phyloP scores from a whole-genome alignment of 495 filamentous ascomycete species.

The Penicillium odoratum region DNA sequence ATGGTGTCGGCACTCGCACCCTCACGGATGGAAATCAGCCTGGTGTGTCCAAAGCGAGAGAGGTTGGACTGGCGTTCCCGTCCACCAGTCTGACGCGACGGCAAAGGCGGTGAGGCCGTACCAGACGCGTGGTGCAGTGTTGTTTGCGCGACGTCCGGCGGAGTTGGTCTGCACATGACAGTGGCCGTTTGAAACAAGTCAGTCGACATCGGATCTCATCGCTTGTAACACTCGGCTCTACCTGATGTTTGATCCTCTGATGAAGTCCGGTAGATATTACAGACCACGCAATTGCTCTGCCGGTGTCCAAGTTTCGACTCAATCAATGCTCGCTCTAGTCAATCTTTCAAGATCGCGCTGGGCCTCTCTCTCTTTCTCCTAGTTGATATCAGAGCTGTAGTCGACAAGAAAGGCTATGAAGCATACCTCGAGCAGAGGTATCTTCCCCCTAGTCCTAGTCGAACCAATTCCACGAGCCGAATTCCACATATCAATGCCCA shows the following conservation, averaged over 20 bases:
- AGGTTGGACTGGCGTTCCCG: not conserved
- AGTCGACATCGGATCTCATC: not conserved
- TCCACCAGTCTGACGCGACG: not conserved
- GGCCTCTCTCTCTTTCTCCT: not conserved
- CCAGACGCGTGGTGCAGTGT: not conserved
- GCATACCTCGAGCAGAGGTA: not conserved
- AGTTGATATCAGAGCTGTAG: not conserved
- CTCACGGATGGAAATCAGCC: not conserved
- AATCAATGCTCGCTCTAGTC: not conserved
- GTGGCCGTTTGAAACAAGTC: not conserved
- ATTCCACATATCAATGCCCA: too few relatives aligned
- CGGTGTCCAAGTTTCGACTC: not conserved
- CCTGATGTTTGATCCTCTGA: not conserved
- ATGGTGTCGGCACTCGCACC: not conserved
- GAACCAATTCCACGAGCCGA: too few relatives aligned
- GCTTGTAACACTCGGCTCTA: not conserved
- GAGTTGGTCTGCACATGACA: slow-evolving; percentile 1
- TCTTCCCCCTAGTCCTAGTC: not conserved
- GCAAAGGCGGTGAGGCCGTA: not conserved
- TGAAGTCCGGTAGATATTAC: not conserved
- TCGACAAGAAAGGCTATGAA: not conserved
- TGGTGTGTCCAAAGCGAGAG: not conserved
- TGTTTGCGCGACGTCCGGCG: not conserved
- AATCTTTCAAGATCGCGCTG: not conserved
- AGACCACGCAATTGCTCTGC: not conserved